Conservation (phyloP, 805 yeast genomes). For the Metschnikowia baotianmanensis region DNA sequence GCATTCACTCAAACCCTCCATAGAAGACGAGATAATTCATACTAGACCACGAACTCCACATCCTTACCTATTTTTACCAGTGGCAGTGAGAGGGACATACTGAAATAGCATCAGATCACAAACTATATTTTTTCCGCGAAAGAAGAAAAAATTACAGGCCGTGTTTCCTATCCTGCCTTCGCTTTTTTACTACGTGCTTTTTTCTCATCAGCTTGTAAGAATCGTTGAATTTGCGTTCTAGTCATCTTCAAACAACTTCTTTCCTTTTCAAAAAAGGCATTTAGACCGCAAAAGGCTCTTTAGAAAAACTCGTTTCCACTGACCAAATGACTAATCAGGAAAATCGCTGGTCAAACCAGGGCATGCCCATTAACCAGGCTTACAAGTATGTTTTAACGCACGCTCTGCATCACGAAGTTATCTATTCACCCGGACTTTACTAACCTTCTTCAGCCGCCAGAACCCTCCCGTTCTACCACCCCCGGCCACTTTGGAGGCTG, state of each 20-base stretch:
- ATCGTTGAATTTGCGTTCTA: neutral
- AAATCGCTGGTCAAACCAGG: slow-evolving; percentile 43
- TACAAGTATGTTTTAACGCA: slow-evolving; percentile 38
- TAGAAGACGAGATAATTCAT: neutral
- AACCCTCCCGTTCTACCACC: slow-evolving; percentile 62
- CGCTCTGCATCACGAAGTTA: neutral
- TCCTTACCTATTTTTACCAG: neutral
- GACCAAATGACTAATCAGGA: slow-evolving; percentile 37
- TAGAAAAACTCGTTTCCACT: neutral
- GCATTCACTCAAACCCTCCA: slow-evolving; percentile 7
- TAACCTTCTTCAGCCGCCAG: slow-evolving; percentile 46
- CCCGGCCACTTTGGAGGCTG: slow-evolving; percentile 51
- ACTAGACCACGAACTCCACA: slow-evolving; percentile 1
- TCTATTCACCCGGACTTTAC: slow-evolving; percentile 15
- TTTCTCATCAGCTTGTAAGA: slow-evolving; percentile 4
- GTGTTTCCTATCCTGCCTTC: slow-evolving; percentile 2
- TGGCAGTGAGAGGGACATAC: slow-evolving; percentile 2
- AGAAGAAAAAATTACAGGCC: neutral
- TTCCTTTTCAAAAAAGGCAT: neutral
- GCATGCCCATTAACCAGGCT: slow-evolving; percentile 41
- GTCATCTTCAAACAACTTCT: neutral
- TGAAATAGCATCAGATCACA: neutral
- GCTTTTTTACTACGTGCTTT: slow-evolving; percentile 2
- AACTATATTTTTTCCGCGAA: neutral
- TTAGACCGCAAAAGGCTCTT: too few relatives aligned